Base-by-base conservation (phyloP, 495 filamentous ascomycete genomes). In the Neurospora terricola region DNA sequence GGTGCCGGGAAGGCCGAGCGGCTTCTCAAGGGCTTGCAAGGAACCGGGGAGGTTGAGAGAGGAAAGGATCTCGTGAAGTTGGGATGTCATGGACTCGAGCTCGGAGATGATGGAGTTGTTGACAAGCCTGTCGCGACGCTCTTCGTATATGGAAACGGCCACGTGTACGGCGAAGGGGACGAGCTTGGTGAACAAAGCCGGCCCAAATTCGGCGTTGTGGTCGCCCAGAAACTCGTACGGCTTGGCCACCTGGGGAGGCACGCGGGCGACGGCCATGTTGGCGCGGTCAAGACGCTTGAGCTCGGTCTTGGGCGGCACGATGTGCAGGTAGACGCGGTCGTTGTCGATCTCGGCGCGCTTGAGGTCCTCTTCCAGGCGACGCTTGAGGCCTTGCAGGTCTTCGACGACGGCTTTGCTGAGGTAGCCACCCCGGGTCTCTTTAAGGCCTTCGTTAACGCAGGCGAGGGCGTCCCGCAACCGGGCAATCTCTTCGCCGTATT, bases 341-440 rank as follows among this genome's bases (percentile, higher is more conserved):
- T 99, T 99, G 77, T 99, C 96, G 80, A 93, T 97, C 81, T 98
- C 96, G 0, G 96, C 94, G 69, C 94, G 84, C 81, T 96, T 97
- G 72, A 99, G 77, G 75, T 97, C 93, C 73, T 97, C 94, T 62
- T 90, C 84, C 3, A 98, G 92, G 70, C 90, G 90, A 72, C 83
- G 91, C 82, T 94, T 97, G 48, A 99, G 80, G 0, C 90, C 92
- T 69, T 94, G 91, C 70, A 98, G 82, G 80, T 98, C 96, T 9
- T 90, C 91, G 10, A 93, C 80, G 0, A 98, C 93, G 0, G 87
- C 86, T 75, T 93, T 94, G 80, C 91, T 97, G 45, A 99, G 88
- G 84, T 95, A 97, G 38, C 83, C 83, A 9, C 83, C 83, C 43
- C 88, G 87, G 37, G 89, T 88, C 80, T 98, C 95, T 78, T 92